Evolutionary conservation across 1,284 basidiomycete species (phyloP).

Genomic region (Ustilago crameri): DNA sequence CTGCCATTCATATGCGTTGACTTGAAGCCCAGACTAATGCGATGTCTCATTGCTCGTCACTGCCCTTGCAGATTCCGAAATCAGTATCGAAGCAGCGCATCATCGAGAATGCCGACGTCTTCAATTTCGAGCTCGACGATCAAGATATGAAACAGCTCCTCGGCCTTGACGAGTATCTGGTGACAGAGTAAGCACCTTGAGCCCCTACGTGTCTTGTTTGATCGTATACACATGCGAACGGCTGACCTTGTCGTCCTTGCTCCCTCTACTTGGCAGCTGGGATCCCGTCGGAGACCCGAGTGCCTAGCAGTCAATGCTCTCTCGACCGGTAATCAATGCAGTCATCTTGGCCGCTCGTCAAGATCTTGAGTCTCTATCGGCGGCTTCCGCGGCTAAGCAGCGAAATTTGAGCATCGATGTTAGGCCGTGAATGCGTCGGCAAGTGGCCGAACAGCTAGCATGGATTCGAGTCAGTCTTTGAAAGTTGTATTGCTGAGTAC

Average conservation of each 20-base stretch:
- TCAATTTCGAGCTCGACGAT: conserved; percentile 75
- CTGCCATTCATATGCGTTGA: not conserved
- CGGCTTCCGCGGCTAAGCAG: not conserved
- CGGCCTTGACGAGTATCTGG: conserved; percentile 24
- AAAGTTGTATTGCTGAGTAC: conserved; percentile 1
- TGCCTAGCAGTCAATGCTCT: not conserved
- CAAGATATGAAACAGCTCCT: conserved; percentile 73
- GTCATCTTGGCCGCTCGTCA: not conserved
- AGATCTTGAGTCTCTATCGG: not conserved
- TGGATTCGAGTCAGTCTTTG: not conserved
- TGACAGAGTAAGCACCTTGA: conserved; percentile 25
- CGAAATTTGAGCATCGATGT: not conserved
- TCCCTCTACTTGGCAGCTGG: conserved; percentile 6
- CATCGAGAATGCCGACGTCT: conserved; percentile 75
- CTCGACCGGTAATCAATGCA: not conserved
- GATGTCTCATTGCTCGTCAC: not conserved
- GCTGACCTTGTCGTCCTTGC: not conserved
- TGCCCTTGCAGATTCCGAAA: conserved; percentile 72
- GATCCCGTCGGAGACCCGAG: conserved; percentile 33
- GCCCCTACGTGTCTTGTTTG: not conserved
- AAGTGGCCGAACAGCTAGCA: not conserved
- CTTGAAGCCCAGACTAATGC: not conserved
- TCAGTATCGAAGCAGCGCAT: conserved; percentile 78
- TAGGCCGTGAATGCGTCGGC: not conserved
- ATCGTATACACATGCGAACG: too few species aligned